These are phyloP conservation scores for Euphrasia arctica DNA, from an alignment of 305 asterid species.

Conservation along the genomic window DNA sequence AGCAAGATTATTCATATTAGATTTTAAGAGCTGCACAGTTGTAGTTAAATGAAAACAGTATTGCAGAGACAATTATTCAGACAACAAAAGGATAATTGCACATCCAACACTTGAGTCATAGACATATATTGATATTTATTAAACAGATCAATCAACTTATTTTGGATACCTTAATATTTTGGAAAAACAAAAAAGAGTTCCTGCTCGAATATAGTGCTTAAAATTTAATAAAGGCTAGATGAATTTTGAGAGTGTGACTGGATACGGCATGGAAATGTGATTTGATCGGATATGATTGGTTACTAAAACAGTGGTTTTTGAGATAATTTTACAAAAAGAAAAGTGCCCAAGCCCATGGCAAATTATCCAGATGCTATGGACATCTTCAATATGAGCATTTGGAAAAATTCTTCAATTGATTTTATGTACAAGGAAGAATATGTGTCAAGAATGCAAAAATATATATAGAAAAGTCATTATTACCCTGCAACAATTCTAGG, in stretches of 20 bases:
- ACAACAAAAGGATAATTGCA: constrained; percentile 6
- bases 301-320: background rate
- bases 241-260: constrained; percentile 1
- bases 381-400: background rate
- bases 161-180: too few relatives aligned
- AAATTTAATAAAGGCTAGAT: background rate
- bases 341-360: background rate
- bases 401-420: background rate
- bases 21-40: background rate
- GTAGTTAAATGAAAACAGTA: constrained; percentile 12
- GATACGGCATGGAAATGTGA: background rate
- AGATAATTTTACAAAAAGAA: background rate
- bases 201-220: background rate
- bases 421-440: background rate
- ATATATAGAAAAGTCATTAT: background rate
- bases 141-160: too few relatives aligned
- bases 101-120: constrained; percentile 1
- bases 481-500: constrained; percentile 91
- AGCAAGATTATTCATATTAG: constrained; percentile 16
- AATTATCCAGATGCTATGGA: background rate
- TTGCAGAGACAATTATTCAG: background rate
- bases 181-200: too few relatives aligned
- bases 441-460: background rate
- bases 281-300: background rate
- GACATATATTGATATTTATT: background rate